Conservation (phyloP, 495 filamentous ascomycete species). For the Neurospora intermedia region DNA sequence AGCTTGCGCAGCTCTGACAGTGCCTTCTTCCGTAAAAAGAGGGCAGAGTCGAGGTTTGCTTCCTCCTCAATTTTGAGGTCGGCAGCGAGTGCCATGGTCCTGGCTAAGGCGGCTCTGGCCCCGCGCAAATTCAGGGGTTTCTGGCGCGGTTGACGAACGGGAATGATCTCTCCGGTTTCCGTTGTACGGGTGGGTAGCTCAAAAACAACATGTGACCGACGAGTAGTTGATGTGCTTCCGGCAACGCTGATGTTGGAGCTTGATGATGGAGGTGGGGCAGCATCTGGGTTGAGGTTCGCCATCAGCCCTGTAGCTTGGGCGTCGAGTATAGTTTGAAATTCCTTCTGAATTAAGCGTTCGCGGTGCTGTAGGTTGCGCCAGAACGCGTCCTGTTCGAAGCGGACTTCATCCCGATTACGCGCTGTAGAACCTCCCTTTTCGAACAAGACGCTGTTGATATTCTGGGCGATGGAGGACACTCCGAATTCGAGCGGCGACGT, state of each 20-base stretch:
- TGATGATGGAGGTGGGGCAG: not conserved
- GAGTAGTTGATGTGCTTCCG: constrained; percentile 30
- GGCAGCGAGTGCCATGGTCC: constrained; percentile 60
- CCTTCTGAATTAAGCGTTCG: constrained; percentile 54
- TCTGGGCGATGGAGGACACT: constrained; percentile 12
- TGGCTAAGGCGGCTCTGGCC: constrained; percentile 61
- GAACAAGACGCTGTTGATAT: constrained; percentile 23
- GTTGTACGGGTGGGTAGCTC: constrained; percentile 15
- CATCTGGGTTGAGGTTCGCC: constrained; percentile 16
- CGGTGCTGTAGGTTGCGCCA: constrained; percentile 31
- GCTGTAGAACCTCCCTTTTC: constrained; percentile 10
- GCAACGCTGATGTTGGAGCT: constrained; percentile 16
- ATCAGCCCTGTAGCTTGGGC: constrained; percentile 68
- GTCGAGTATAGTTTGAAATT: constrained; percentile 74
- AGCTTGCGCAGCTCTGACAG: constrained; percentile 52
- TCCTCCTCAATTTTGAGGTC: constrained; percentile 63
- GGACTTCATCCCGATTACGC: constrained; percentile 2
- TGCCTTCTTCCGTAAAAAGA: constrained; percentile 46
- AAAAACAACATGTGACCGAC: constrained; percentile 17
- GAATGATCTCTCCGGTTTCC: constrained; percentile 34
- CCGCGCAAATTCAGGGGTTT: constrained; percentile 49
- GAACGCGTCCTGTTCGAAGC: constrained; percentile 21
- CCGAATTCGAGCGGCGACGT: not conserved
- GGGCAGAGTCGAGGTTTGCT: constrained; percentile 45
- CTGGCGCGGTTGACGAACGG: constrained; percentile 51